Evolutionary conservation across 2,329 filamentous ascomycete species (phyloP).

Genomic region (Colletotrichum tamarilloi): DNA sequence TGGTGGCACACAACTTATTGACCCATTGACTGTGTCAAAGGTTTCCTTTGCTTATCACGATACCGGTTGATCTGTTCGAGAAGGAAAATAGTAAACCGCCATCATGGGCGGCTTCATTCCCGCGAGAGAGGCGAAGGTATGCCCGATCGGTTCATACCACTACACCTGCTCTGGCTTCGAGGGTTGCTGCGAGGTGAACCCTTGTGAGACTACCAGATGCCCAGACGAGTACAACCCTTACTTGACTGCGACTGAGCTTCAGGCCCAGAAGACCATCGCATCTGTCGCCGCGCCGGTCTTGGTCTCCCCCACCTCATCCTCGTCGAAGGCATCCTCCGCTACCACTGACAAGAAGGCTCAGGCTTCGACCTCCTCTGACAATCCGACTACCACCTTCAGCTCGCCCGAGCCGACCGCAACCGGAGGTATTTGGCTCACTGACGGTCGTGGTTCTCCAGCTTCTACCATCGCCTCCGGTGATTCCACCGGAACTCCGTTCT

Average conservation of each 20-base stretch:
- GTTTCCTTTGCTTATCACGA: not conserved
- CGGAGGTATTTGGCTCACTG: constrained; percentile 22
- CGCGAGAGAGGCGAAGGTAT: not conserved
- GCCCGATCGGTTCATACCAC: constrained; percentile 43
- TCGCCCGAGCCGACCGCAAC: not conserved
- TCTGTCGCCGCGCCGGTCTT: constrained; percentile 27
- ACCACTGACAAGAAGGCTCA: not conserved
- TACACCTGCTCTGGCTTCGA: constrained; percentile 49
- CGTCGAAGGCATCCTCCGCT: not conserved
- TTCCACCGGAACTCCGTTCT: not conserved
- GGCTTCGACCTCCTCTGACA: not conserved
- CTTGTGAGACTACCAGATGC: constrained; percentile 51
- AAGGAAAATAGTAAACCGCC: not conserved
- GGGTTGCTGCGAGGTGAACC: constrained; percentile 59
- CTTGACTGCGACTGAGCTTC: not conserved
- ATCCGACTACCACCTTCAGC: constrained; percentile 7
- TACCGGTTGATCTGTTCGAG: not conserved
- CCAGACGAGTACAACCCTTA: constrained; percentile 36
- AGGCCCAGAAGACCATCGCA: constrained; percentile 2
- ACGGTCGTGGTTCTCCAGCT: not conserved
- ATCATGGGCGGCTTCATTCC: constrained; percentile 17
- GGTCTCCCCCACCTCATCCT: not conserved
- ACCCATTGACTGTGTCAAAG: not conserved
- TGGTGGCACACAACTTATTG: not conserved
- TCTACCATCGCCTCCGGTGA: not conserved